Evolutionary conservation across 164 flowering plant genomes (phyloP).

Genomic region (Piper longum): DNA sequence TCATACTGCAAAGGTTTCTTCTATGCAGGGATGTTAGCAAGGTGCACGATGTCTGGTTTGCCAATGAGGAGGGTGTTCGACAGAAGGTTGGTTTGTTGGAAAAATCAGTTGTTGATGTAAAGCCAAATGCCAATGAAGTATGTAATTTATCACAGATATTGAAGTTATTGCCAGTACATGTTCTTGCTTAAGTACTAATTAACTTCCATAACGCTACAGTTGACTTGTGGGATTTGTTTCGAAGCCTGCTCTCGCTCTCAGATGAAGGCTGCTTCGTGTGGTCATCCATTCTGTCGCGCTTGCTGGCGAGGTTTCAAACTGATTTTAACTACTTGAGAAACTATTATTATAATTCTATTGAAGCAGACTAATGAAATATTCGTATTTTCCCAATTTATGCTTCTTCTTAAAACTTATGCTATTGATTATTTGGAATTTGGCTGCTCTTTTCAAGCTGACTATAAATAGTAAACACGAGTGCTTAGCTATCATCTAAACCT

Average conservation of each 20-base stretch:
- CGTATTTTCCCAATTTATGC: too few relatives aligned
- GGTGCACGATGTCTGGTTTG: slow-evolving; percentile 90
- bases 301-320: slow-evolving; percentile 75
- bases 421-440: too few relatives aligned
- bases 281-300: slow-evolving; percentile 73
- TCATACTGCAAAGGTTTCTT: neutral
- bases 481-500: too few relatives aligned
- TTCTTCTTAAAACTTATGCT: too few relatives aligned
- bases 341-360: neutral
- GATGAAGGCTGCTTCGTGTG: slow-evolving; percentile 59
- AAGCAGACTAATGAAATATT: too few relatives aligned
- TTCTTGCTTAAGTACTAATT: neutral
- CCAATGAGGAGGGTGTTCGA: slow-evolving; percentile 63
- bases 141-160: slow-evolving; percentile 3
- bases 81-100: slow-evolving; percentile 56
- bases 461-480: too few relatives aligned
- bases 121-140: slow-evolving; percentile 32
- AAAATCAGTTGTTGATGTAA: slow-evolving; percentile 23
- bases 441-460: too few relatives aligned
- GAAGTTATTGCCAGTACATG: neutral
- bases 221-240: slow-evolving; percentile 86
- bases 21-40: slow-evolving; percentile 54
- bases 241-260: slow-evolving; percentile 37
- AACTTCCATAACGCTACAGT: slow-evolving; percentile 22
- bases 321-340: neutral